Evolutionary conservation across 441 rosid species (phyloP).

Genomic region (Syzygium syzygioides): DNA sequence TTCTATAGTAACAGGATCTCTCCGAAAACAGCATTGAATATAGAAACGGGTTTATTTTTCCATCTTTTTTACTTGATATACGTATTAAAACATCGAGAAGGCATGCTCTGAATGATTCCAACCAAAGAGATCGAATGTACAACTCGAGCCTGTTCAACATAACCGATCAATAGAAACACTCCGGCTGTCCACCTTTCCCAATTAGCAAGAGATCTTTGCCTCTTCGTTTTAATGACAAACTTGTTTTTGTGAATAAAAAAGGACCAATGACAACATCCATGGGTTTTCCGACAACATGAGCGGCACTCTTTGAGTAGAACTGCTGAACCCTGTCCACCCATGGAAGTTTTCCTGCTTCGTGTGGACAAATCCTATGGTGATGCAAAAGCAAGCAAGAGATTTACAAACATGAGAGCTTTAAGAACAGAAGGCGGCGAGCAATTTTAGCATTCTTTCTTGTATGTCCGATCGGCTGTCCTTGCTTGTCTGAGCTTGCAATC

Average conservation of each 20-base stretch:
- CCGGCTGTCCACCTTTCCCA: fast-evolving
- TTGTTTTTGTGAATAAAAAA: neutral
- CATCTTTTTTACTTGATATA: neutral
- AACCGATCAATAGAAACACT: neutral
- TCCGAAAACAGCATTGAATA: neutral
- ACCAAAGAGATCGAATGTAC: neutral
- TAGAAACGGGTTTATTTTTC: neutral
- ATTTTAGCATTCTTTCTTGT: neutral
- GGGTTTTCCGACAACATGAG: neutral
- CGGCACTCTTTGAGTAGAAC: neutral
- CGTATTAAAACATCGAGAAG: too few relatives aligned
- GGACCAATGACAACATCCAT: neutral
- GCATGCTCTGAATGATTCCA: neutral
- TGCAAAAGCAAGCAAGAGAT: neutral
- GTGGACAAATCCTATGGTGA: neutral
- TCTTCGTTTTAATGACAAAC: neutral
- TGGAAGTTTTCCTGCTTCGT: neutral
- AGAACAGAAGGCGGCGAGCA: neutral
- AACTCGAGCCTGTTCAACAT: neutral
- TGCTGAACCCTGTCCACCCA: neutral
- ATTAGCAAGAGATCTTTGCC: neutral
- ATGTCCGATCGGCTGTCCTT: neutral
- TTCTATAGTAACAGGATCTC: neutral
- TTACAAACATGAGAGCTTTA: neutral
- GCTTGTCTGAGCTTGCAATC: neutral